Percentiles rank a stretch among this genome's conserved stretches.
phyloP scores from a whole-genome alignment of 768 basidiomycete genomes.

The Clavaria fumosa region DNA sequence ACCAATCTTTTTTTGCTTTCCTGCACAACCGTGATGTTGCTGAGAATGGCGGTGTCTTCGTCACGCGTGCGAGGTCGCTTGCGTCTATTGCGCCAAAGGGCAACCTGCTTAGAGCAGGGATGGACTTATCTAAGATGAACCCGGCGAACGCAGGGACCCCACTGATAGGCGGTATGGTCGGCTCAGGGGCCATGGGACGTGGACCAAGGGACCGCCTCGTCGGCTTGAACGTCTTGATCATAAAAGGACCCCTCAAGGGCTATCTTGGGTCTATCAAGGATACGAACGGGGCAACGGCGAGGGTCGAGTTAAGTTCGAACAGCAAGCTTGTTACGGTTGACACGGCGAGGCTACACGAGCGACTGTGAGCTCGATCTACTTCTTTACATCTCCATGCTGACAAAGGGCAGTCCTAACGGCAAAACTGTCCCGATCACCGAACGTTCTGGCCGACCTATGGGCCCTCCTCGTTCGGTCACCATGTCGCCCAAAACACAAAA shows the following conservation, averaged over 20 bases:
- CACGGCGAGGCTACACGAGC: conserved; percentile 58
- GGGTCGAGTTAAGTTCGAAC: conserved; percentile 81
- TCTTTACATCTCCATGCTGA: conserved; percentile 3
- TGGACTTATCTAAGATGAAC: conserved; percentile 87
- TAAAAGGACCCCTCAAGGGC: conserved; percentile 84
- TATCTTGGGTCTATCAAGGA: conserved; percentile 90
- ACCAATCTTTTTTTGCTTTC: conserved; percentile 90
- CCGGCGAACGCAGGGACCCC: conserved; percentile 46
- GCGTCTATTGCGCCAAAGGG: conserved; percentile 80
- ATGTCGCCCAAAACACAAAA: conserved; percentile 43
- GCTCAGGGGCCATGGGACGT: conserved; percentile 60
- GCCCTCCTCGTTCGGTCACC: conserved; percentile 9
- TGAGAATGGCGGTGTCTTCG: conserved; percentile 92
- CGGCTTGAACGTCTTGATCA: conserved; percentile 60
- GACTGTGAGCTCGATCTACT: conserved; percentile 39
- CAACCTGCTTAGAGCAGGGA: conserved; percentile 43
- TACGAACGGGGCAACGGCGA: conserved; percentile 70
- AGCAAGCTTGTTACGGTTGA: conserved; percentile 84
- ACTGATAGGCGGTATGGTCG: conserved; percentile 63
- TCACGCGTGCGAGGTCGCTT: conserved; percentile 72
- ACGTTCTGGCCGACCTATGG: too few species aligned
- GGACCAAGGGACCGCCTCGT: conserved; percentile 75
- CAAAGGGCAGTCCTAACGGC: conserved; percentile 38
- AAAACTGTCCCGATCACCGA: conserved; percentile 35
- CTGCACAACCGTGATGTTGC: conserved; percentile 79